Conservation (phyloP, 1,284 basidiomycete species). For the Erythrobasidium hasegawianum region DNA sequence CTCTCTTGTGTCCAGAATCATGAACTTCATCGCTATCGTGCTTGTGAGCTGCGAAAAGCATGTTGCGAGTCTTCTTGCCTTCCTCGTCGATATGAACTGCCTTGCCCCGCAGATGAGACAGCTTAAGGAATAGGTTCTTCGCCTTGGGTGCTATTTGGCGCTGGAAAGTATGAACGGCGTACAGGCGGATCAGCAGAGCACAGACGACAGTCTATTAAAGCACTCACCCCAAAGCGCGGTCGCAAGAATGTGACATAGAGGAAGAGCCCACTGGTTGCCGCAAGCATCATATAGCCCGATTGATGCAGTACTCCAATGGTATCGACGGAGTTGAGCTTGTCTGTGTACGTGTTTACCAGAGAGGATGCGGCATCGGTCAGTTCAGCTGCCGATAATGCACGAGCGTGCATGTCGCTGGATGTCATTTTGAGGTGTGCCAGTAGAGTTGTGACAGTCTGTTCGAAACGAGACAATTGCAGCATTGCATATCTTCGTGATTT, state of each 20-base stretch:
- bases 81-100: background rate
- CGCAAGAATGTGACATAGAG: constrained; percentile 18
- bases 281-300: constrained; percentile 7
- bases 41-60: background rate
- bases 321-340: constrained; percentile 26
- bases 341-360: constrained; percentile 19
- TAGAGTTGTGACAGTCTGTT: too few relatives aligned
- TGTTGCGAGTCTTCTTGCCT: background rate
- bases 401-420: background rate
- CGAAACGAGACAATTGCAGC: too few relatives aligned
- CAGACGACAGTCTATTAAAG: too few relatives aligned
- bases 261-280: constrained; percentile 7
- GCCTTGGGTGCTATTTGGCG: background rate
- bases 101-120: background rate
- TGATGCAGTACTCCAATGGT: constrained; percentile 22
- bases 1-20: background rate
- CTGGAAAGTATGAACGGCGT: too few relatives aligned
- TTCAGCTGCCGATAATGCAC: background rate
- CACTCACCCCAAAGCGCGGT: constrained; percentile 15
- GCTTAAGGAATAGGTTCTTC: background rate
- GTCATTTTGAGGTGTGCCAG: too few relatives aligned
- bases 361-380: constrained; percentile 16
- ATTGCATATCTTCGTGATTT: too few relatives aligned
- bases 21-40: background rate
- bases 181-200: too few relatives aligned